Percentiles rank a stretch among this genome's conserved stretches.
Conservation (phyloP, 148 eudicot genomes). For the Nyssa sinensis region DNA sequence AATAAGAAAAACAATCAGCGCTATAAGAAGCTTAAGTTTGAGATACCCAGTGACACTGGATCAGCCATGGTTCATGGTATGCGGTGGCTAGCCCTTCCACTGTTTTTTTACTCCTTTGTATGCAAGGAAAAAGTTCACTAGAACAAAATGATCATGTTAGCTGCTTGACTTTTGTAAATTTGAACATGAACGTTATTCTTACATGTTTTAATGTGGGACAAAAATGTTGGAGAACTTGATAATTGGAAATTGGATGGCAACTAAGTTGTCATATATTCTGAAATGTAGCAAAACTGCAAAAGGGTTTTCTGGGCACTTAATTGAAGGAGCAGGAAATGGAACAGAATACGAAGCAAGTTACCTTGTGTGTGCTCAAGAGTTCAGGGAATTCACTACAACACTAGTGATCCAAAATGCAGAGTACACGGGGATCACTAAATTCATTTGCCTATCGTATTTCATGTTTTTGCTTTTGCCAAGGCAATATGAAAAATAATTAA, state of each 20-base stretch:
- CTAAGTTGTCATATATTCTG: neutral
- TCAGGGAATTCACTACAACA: neutral
- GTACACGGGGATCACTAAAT: neutral
- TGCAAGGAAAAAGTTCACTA: neutral
- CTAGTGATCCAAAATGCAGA: neutral
- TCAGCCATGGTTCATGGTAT: constrained; percentile 91
- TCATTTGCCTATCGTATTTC: neutral
- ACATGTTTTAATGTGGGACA: neutral
- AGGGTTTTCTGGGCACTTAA: too few relatives aligned
- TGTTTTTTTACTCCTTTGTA: neutral
- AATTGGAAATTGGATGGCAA: too few relatives aligned
- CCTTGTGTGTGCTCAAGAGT: neutral
- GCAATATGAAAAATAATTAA: neutral
- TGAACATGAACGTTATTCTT: neutral
- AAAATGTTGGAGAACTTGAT: neutral
- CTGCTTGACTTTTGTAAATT: neutral
- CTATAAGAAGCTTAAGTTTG: constrained; percentile 71
- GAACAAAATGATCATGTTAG: neutral
- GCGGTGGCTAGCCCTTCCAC: constrained; percentile 5
- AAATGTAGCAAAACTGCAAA: too few relatives aligned
- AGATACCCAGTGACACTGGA: constrained; percentile 79
- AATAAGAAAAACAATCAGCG: constrained; percentile 62
- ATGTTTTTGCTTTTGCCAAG: neutral
- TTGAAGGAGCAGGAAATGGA: neutral
- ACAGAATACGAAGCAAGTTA: neutral